Evolutionary conservation across 306 rosid genomes (phyloP).

Genomic region (Fagus crenata): DNA sequence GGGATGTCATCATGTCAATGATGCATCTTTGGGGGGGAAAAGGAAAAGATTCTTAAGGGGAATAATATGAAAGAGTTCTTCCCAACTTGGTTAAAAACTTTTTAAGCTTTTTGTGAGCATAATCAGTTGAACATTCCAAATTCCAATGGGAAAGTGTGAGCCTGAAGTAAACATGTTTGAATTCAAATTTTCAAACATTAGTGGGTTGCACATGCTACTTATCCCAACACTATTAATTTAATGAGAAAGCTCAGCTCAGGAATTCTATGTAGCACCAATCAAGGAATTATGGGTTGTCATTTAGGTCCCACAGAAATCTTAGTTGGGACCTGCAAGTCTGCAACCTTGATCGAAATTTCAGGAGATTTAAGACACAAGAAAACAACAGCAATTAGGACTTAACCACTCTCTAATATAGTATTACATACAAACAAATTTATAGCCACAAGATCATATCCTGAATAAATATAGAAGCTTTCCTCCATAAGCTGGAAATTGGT

Average conservation of each 20-base stretch:
- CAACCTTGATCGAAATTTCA: conserved; percentile 35
- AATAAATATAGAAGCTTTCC: background rate
- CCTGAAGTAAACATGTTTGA: conserved; percentile 20
- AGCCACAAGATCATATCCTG: conserved; percentile 3
- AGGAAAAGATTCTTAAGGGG: background rate
- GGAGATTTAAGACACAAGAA: conserved; percentile 32
- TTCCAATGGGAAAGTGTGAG: conserved; percentile 31
- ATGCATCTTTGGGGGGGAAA: background rate
- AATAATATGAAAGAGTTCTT: too few species aligned
- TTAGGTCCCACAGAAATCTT: conserved; percentile 32
- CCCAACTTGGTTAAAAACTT: background rate
- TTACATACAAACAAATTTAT: background rate
- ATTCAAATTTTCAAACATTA: conserved; percentile 24
- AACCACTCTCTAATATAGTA: too few species aligned
- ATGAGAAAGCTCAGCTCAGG: conserved; percentile 10
- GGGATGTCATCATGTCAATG: background rate
- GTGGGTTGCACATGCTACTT: conserved; percentile 43
- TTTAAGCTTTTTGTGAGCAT: conserved; percentile 25
- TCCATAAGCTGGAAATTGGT: background rate
- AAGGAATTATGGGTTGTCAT: conserved; percentile 7
- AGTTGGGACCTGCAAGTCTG: conserved; percentile 32
- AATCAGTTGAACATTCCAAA: background rate
- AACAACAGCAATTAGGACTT: too few species aligned
- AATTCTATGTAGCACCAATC: conserved; percentile 9
- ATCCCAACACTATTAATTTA: conserved; percentile 31